phyloP scores from a whole-genome alignment of 495 filamentous ascomycete genomes.

The Aspergillus nanangensis region DNA sequence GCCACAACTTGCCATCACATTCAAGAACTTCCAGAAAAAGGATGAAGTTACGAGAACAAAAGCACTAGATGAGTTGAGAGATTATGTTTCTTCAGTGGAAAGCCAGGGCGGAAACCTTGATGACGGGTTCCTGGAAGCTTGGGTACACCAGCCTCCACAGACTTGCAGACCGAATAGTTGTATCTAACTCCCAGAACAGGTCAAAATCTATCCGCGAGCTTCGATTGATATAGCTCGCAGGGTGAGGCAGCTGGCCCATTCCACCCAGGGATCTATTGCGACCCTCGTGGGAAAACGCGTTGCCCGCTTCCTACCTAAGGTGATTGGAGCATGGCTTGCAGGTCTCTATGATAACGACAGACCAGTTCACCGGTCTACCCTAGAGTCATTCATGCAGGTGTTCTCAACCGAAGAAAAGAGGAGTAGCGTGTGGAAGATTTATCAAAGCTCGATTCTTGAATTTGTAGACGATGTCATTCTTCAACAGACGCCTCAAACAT shows the following conservation, averaged over 20 bases:
- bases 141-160: slow-evolving; percentile 56
- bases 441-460: slow-evolving; percentile 68
- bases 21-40: slow-evolving; percentile 90
- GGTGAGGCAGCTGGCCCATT: slow-evolving; percentile 80
- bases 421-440: slow-evolving; percentile 67
- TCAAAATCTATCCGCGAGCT: slow-evolving; percentile 77
- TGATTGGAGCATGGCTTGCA: slow-evolving; percentile 83
- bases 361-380: slow-evolving; percentile 64
- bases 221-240: slow-evolving; percentile 85
- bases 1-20: slow-evolving; percentile 74
- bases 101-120: slow-evolving; percentile 54
- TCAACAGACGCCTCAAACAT: slow-evolving; percentile 69
- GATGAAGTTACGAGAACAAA: slow-evolving; percentile 91
- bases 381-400: slow-evolving; percentile 65
- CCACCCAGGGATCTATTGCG: slow-evolving; percentile 67
- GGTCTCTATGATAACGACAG: slow-evolving; percentile 84
- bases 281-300: slow-evolving; percentile 72
- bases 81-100: slow-evolving; percentile 49
- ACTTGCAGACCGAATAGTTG: background rate
- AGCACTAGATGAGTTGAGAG: slow-evolving; percentile 79
- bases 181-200: slow-evolving; percentile 43
- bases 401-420: slow-evolving; percentile 78
- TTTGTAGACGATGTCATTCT: slow-evolving; percentile 72
- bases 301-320: slow-evolving; percentile 66
- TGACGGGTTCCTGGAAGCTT: slow-evolving; percentile 75